phyloP scores from a whole-genome alignment of 139 green algal genomes.

The Ettlia oleoabundans region DNA sequence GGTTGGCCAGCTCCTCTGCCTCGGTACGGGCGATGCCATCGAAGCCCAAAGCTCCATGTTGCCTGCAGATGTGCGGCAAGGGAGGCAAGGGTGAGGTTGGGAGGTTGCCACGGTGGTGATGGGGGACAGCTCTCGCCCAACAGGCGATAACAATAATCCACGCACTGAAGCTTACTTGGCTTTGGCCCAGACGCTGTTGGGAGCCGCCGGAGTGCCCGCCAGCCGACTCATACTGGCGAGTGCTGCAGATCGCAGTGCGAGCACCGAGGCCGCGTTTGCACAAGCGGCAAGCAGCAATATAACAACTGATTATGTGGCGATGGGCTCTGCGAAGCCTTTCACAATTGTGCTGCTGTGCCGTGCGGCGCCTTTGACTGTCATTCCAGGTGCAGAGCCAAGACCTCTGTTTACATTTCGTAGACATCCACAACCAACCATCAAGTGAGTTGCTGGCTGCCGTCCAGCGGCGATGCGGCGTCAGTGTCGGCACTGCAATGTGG shows the following conservation, averaged over 20 bases:
- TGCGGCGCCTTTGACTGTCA: no score
- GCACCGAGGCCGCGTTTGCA: background rate
- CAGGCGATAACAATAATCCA: no score
- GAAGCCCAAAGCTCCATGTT: constrained; percentile 38
- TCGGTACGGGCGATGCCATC: constrained; percentile 31
- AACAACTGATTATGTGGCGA: no score
- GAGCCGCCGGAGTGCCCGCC: constrained; percentile 13
- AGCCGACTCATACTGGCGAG: background rate
- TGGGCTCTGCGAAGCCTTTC: no score
- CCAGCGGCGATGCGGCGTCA: no score
- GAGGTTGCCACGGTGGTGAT: background rate
- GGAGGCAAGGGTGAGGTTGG: background rate
- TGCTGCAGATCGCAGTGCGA: background rate
- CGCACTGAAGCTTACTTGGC: constrained; percentile 11
- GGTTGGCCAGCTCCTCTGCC: constrained; percentile 27
- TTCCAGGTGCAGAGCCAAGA: no score
- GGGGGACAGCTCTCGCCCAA: background rate
- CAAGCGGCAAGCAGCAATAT: no score
- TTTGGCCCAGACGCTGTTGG: constrained; percentile 29
- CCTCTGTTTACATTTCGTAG: no score
- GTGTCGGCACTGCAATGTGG: no score
- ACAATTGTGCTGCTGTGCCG: no score
- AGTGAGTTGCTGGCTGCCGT: no score
- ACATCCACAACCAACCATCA: no score
- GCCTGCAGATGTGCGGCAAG: constrained; percentile 14